Percentiles rank a stretch among this genome's conserved stretches.
phyloP scores from a whole-genome alignment of 169 alveolate species.

The Fabrea salina region DNA sequence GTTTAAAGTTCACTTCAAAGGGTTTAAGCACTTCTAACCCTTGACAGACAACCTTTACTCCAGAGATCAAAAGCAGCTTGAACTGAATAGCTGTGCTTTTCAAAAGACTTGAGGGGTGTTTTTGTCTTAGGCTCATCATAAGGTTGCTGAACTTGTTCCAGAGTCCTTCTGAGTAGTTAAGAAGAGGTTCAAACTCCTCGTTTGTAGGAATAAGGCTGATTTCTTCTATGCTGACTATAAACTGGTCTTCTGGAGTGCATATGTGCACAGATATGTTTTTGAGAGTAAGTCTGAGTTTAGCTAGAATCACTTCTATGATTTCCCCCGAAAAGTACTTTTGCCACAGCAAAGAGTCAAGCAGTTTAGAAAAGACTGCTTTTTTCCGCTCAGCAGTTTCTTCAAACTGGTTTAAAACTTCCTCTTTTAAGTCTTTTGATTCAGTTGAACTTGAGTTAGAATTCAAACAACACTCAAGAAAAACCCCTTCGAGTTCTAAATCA shows the following conservation, averaged over 20 bases:
- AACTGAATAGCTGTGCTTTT: neutral
- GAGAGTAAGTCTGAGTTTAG: neutral
- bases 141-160: neutral
- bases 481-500: neutral
- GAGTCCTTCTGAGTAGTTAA: neutral
- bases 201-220: neutral
- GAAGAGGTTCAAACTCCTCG: neutral
- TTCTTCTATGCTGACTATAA: neutral
- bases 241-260: neutral
- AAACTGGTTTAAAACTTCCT: neutral
- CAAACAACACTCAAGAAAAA: neutral
- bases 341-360: neutral
- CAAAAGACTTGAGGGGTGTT: neutral
- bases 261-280: neutral
- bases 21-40: neutral
- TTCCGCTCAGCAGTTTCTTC: neutral
- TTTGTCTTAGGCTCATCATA: neutral
- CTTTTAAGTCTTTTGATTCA: neutral
- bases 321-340: neutral
- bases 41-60: neutral
- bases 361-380: neutral
- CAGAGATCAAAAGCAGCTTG: neutral
- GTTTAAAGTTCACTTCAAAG: neutral
- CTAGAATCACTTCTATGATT: conserved; percentile 4
- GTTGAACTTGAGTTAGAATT: neutral